Conservation (phyloP, 495 filamentous ascomycete species). For the Lasiosphaeris hirsuta region DNA sequence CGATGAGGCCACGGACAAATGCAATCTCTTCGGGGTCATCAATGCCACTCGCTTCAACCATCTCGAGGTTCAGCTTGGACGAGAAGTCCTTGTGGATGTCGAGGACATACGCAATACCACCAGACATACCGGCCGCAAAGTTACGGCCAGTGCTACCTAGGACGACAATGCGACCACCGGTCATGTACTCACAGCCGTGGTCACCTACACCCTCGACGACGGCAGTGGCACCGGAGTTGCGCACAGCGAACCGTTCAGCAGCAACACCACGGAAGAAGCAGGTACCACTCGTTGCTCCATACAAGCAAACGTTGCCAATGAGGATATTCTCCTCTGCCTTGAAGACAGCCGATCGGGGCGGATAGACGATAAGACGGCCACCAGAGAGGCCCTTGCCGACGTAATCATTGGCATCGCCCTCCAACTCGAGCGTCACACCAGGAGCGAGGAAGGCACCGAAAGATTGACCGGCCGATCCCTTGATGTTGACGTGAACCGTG, state of each 20-base stretch:
- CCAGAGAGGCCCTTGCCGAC: constrained; percentile 97
- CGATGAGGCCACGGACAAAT: constrained; percentile 87
- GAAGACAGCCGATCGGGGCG: constrained; percentile 87
- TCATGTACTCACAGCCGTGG: constrained; percentile 99
- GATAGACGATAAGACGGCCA: constrained; percentile 94
- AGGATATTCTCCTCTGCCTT: constrained; percentile 98
- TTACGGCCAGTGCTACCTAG: constrained; percentile 95
- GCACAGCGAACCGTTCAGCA: constrained; percentile 95
- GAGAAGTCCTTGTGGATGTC: constrained; percentile 91
- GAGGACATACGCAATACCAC: constrained; percentile 95
- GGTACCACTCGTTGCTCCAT: constrained; percentile 89
- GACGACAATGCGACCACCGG: constrained; percentile 87
- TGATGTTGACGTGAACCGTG: constrained; percentile 95
- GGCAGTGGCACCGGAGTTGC: constrained; percentile 94
- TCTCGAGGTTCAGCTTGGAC: constrained; percentile 95
- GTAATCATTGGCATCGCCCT: constrained; percentile 97
- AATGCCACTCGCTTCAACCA: constrained; percentile 89
- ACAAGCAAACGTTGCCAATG: constrained; percentile 95
- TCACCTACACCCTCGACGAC: constrained; percentile 98
- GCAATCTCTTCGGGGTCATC: constrained; percentile 92
- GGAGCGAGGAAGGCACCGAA: constrained; percentile 96
- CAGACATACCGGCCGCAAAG: constrained; percentile 99
- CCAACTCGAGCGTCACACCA: constrained; percentile 92
- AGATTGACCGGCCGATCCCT: constrained; percentile 97
- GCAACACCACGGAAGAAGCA: constrained; percentile 98